Percentiles rank a stretch among this genome's conserved stretches.
Conservation (phyloP, 495 filamentous ascomycete genomes). For the Aspergillus asperescens region DNA sequence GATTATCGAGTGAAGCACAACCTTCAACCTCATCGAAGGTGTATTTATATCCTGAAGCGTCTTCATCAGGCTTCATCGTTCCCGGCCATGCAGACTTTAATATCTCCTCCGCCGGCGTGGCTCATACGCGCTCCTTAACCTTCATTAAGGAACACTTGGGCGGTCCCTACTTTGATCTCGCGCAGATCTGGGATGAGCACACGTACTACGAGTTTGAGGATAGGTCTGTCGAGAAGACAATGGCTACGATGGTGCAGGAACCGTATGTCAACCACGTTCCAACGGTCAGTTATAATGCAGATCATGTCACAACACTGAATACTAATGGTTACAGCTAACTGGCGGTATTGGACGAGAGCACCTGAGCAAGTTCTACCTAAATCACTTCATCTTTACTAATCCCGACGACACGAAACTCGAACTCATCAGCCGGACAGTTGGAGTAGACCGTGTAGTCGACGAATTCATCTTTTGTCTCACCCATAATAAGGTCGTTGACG, state of each 20-base stretch:
- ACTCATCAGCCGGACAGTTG: slow-evolving; percentile 64
- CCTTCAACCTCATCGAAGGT: not conserved
- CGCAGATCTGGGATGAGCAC: slow-evolving; percentile 57
- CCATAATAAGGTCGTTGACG: slow-evolving; percentile 63
- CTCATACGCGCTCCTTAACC: slow-evolving; percentile 31
- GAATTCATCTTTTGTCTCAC: slow-evolving; percentile 56
- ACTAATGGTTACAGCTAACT: slow-evolving; percentile 42
- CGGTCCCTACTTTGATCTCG: slow-evolving; percentile 52
- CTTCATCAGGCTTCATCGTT: slow-evolving; percentile 26
- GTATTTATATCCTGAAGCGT: slow-evolving; percentile 24
- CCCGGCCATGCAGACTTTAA: slow-evolving; percentile 31
- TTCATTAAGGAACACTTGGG: slow-evolving; percentile 32
- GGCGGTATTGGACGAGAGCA: slow-evolving; percentile 63
- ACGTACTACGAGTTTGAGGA: slow-evolving; percentile 36
- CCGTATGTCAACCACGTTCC: slow-evolving; percentile 59
- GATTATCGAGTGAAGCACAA: not conserved
- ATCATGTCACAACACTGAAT: not conserved
- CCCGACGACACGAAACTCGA: slow-evolving; percentile 60
- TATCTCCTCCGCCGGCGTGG: slow-evolving; percentile 24
- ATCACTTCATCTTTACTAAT: slow-evolving; percentile 71
- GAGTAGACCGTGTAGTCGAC: slow-evolving; percentile 53
- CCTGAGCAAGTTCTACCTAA: slow-evolving; percentile 61
- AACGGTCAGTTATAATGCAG: slow-evolving; percentile 37
- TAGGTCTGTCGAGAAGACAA: slow-evolving; percentile 39
- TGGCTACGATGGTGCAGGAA: slow-evolving; percentile 53